These are phyloP conservation scores for Trichocomaceae sp. DNA, from an alignment of 2,329 filamentous ascomycete genomes.

Conservation along the genomic window DNA sequence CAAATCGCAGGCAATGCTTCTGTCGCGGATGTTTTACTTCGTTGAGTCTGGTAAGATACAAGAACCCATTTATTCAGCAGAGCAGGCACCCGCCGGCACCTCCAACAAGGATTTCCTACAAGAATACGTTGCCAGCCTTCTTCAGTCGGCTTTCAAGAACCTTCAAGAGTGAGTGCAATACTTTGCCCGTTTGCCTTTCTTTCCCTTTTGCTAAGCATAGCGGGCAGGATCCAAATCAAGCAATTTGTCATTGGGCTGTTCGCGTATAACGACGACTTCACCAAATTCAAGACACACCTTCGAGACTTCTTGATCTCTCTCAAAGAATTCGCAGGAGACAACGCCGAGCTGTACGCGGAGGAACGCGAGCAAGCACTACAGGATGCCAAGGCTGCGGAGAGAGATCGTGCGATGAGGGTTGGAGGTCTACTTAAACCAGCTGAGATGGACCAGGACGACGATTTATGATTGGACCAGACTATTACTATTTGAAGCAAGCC, in stretches of 20 bases:
- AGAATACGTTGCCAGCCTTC: slow-evolving; percentile 75
- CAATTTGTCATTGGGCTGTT: slow-evolving; percentile 88
- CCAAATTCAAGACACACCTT: slow-evolving; percentile 90
- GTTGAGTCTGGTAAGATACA: slow-evolving; percentile 85
- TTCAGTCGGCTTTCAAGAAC: slow-evolving; percentile 89
- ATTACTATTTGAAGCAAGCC: background rate
- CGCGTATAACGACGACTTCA: slow-evolving; percentile 76
- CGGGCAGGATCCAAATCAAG: slow-evolving; percentile 68
- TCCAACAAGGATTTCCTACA: slow-evolving; percentile 85
- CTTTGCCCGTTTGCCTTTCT: background rate
- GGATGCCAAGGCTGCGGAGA: slow-evolving; percentile 78
- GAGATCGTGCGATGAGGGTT: slow-evolving; percentile 88
- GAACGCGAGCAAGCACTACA: slow-evolving; percentile 89
- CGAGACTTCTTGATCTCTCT: slow-evolving; percentile 96
- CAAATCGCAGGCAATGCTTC: slow-evolving; percentile 90
- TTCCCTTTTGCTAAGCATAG: slow-evolving; percentile 5
- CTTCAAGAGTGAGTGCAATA: slow-evolving; percentile 66
- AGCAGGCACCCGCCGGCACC: slow-evolving; percentile 76
- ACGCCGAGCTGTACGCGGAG: slow-evolving; percentile 85
- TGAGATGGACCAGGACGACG: slow-evolving; percentile 82
- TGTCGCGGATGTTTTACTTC: slow-evolving; percentile 95
- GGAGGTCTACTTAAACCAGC: slow-evolving; percentile 93
- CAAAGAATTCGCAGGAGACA: slow-evolving; percentile 95
- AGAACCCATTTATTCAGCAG: slow-evolving; percentile 79
- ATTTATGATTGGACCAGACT: slow-evolving; percentile 70